Conservation (phyloP, 257 asterid genomes). For the Fraxinus americana region DNA sequence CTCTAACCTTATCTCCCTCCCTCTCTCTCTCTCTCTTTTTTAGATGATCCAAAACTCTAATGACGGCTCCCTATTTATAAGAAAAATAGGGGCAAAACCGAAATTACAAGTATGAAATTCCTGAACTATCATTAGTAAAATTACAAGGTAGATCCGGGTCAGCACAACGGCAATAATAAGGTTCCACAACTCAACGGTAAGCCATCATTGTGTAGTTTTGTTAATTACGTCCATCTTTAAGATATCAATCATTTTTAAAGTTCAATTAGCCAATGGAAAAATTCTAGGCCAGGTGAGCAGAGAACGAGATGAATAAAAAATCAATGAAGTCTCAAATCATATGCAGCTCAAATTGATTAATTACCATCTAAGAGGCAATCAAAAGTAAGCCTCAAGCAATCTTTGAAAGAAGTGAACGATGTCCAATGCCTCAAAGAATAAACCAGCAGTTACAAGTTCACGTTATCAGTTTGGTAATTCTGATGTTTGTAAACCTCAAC, state of each 20-base stretch:
- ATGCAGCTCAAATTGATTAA: not conserved
- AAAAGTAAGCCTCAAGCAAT: not conserved
- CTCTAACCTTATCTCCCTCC: no score
- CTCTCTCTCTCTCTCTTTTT: no score
- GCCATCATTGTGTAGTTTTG: not conserved
- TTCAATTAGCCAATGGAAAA: no score
- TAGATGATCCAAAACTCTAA: no score
- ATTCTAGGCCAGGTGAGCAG: not conserved
- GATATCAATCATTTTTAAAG: no score
- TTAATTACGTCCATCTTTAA: no score
- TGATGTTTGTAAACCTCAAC: not conserved
- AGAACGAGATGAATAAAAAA: not conserved
- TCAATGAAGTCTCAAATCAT: not conserved
- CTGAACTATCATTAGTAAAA: no score
- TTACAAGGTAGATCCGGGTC: no score
- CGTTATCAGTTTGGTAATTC: not conserved
- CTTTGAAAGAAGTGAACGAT: not conserved
- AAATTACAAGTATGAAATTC: no score
- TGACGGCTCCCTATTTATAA: no score
- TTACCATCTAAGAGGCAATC: not conserved
- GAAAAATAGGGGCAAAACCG: no score
- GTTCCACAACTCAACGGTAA: not conserved
- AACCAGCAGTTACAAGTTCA: not conserved
- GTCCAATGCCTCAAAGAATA: not conserved
- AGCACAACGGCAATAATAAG: no score